Conservation (phyloP, 345 rosid genomes). For the Erysimum cheiranthoides region DNA sequence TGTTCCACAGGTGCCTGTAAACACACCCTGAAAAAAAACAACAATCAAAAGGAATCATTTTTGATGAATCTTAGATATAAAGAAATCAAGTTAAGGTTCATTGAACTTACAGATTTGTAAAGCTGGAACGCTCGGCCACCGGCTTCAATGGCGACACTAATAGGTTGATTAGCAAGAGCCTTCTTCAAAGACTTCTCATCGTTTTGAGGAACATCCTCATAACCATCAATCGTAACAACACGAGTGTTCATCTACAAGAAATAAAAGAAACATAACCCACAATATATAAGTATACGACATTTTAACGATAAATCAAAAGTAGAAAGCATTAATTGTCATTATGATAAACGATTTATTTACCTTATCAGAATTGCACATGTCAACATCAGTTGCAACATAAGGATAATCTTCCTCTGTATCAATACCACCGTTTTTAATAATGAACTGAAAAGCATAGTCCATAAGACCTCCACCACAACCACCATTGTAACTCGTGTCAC, state of each 20-base stretch:
- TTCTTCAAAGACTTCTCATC: constrained; percentile 68
- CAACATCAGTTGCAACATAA: constrained; percentile 51
- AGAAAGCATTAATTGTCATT: not conserved
- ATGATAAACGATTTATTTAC: constrained; percentile 38
- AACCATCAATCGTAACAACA: constrained; percentile 73
- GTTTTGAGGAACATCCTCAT: constrained; percentile 69
- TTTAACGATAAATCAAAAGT: not conserved
- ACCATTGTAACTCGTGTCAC: constrained; percentile 61
- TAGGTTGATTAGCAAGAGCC: constrained; percentile 80
- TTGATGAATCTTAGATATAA: not conserved
- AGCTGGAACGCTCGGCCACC: constrained; percentile 43
- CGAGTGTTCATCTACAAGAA: constrained; percentile 58
- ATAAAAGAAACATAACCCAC: not conserved
- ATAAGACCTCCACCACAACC: constrained; percentile 87
- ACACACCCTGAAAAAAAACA: constrained; percentile 42
- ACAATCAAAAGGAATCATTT: not conserved
- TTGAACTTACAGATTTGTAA: constrained; percentile 30
- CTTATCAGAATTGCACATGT: constrained; percentile 58
- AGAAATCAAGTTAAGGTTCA: not conserved
- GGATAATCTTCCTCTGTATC: constrained; percentile 75
- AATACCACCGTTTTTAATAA: constrained; percentile 68
- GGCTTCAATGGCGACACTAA: constrained; percentile 61
- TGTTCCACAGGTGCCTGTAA: constrained; percentile 46
- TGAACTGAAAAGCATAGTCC: constrained; percentile 76
- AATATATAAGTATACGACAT: not conserved